These are phyloP conservation scores for Nidula microcarpa DNA, from an alignment of 768 basidiomycete genomes.

Conservation along the genomic window DNA sequence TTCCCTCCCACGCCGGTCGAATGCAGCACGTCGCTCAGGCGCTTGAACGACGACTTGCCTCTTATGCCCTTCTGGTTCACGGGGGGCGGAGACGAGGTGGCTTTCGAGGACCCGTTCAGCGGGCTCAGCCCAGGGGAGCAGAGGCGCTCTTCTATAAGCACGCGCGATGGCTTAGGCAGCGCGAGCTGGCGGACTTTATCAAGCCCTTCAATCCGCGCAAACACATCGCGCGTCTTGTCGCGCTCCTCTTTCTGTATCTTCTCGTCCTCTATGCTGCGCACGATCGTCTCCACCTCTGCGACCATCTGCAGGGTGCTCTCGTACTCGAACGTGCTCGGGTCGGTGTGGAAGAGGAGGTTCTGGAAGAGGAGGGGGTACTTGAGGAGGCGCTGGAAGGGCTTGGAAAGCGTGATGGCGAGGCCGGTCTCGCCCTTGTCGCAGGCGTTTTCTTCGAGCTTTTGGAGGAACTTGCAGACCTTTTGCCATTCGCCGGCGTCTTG, in stretches of 20 bases:
- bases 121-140: slow-evolving; percentile 34
- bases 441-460: slow-evolving; percentile 76
- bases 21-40: slow-evolving; percentile 85
- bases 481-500: slow-evolving; percentile 78
- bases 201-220: slow-evolving; percentile 94
- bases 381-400: slow-evolving; percentile 94
- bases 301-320: slow-evolving; percentile 96
- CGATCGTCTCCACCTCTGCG: slow-evolving; percentile 93
- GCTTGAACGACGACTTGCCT: slow-evolving; percentile 84
- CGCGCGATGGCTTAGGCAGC: slow-evolving; percentile 82
- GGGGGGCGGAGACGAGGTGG: slow-evolving; percentile 29
- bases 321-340: slow-evolving; percentile 96
- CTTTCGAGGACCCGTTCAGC: slow-evolving; percentile 25
- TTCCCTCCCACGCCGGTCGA: slow-evolving; percentile 58
- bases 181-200: slow-evolving; percentile 93
- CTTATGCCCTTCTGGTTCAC: slow-evolving; percentile 58
- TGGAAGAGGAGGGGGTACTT: slow-evolving; percentile 98
- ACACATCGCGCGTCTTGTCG: slow-evolving; percentile 91
- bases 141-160: slow-evolving; percentile 80
- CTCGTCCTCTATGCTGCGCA: slow-evolving; percentile 96
- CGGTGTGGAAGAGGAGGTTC: slow-evolving; percentile 94
- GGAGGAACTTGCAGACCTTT: slow-evolving; percentile 70
- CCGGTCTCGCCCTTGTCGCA: slow-evolving; percentile 90
- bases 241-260: slow-evolving; percentile 96
- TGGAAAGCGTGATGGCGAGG: slow-evolving; percentile 90